phyloP scores from a whole-genome alignment of 768 basidiomycete genomes.

The Rhizopogon rudus region DNA sequence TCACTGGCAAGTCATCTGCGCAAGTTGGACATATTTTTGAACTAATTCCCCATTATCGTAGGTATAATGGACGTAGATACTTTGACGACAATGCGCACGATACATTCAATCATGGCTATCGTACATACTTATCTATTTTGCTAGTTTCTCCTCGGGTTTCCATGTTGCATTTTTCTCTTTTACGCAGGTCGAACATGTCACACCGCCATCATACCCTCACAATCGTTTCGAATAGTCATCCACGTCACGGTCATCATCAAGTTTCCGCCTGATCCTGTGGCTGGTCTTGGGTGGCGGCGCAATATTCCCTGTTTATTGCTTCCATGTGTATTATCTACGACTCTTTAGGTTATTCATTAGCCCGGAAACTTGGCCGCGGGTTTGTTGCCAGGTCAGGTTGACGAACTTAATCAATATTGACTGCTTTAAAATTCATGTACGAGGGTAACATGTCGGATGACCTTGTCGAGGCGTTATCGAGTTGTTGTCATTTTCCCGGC shows the following conservation, averaged over 20 bases:
- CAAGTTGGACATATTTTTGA: neutral
- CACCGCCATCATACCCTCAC: slow-evolving; percentile 21
- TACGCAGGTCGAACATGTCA: slow-evolving; percentile 27
- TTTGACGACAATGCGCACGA: slow-evolving; percentile 28
- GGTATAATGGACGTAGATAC: slow-evolving; percentile 18
- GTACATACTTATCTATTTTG: slow-evolving; percentile 27
- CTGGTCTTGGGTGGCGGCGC: slow-evolving; percentile 7
- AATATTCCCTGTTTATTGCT: slow-evolving; percentile 22
- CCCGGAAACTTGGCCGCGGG: slow-evolving; percentile 5
- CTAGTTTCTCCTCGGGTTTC: slow-evolving; percentile 23
- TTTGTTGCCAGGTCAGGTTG: slow-evolving; percentile 2
- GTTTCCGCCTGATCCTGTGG: slow-evolving; percentile 1
- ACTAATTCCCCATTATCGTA: slow-evolving; percentile 4
- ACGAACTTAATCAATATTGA: slow-evolving; percentile 11
- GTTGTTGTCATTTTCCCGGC: too few species aligned
- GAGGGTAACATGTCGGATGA: neutral
- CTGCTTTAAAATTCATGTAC: neutral
- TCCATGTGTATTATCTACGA: slow-evolving; percentile 25
- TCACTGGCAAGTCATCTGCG: neutral
- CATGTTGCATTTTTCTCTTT: slow-evolving; percentile 17
- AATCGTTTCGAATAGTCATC: slow-evolving; percentile 18
- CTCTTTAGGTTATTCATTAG: slow-evolving; percentile 22
- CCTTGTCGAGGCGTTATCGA: neutral
- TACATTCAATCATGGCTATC: slow-evolving; percentile 25
- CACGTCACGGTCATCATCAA: slow-evolving; percentile 10